Conservation (phyloP, 352 stramenopile genomes). For the Phytopythium delawarense region DNA sequence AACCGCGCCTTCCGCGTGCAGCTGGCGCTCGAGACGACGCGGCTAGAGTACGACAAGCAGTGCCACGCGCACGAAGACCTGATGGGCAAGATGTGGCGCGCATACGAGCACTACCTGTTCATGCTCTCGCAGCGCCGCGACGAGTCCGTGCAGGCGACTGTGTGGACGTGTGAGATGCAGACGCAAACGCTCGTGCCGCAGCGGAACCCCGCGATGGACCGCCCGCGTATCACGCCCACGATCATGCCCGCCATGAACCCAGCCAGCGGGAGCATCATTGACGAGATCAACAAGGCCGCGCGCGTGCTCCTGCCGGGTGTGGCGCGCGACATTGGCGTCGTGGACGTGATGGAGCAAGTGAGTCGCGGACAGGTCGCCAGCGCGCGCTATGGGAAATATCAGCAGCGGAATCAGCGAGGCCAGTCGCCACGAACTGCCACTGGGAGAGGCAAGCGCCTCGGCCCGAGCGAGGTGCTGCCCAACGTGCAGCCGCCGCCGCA, state of each 20-base stretch:
- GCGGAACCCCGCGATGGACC: conserved; percentile 61
- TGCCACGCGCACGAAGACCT: conserved; percentile 49
- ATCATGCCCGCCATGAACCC: conserved; percentile 38
- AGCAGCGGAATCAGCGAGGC: conserved; percentile 11
- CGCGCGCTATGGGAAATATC: conserved; percentile 20
- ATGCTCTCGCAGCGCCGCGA: conserved; percentile 56
- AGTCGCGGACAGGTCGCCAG: conserved; percentile 10
- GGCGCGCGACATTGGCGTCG: conserved; percentile 24
- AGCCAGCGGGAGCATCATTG: conserved; percentile 33
- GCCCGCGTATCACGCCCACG: conserved; percentile 36
- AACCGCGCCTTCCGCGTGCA: conserved; percentile 45
- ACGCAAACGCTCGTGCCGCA: conserved; percentile 65
- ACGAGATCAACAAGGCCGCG: conserved; percentile 58
- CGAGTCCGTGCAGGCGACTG: conserved; percentile 56
- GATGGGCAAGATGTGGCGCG: conserved; percentile 41
- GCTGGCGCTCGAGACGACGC: conserved; percentile 29
- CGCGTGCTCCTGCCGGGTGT: conserved; percentile 45
- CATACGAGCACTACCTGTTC: conserved; percentile 56
- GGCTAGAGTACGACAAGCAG: conserved; percentile 48
- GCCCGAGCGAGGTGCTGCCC: background rate
- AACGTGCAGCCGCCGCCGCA: conserved; percentile 16
- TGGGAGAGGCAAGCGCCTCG: background rate
- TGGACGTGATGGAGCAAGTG: conserved; percentile 1
- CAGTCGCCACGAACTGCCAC: background rate
- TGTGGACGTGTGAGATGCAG: conserved; percentile 23